These are phyloP conservation scores for Leccinum sublutescens DNA, from an alignment of 768 basidiomycete genomes.

Conservation along the genomic window DNA sequence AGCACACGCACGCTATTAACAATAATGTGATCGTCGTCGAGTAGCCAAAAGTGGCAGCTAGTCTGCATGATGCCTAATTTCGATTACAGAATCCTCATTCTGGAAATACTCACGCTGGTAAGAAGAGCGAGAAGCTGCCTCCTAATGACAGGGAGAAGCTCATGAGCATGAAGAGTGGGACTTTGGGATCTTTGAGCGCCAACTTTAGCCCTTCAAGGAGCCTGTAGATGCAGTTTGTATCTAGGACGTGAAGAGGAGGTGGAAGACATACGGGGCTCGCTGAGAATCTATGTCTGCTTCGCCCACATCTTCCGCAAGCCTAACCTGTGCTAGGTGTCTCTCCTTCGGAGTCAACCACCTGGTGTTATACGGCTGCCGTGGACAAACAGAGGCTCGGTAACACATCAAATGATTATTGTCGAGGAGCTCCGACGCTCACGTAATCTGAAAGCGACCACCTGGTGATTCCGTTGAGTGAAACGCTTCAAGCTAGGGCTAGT, in stretches of 20 bases:
- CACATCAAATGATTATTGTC: background rate
- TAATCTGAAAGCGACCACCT: constrained; percentile 63
- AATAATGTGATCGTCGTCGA: constrained; percentile 54
- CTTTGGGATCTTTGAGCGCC: background rate
- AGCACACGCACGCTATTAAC: constrained; percentile 50
- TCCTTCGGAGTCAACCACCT: constrained; percentile 53
- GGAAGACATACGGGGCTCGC: constrained; percentile 50
- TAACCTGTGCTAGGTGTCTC: constrained; percentile 56
- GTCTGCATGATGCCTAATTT: constrained; percentile 32
- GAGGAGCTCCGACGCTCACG: constrained; percentile 35
- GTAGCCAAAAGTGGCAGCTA: constrained; percentile 37
- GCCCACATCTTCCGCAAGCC: constrained; percentile 51
- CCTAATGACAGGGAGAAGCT: constrained; percentile 51
- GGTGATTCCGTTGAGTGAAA: background rate
- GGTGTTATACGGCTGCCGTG: constrained; percentile 55
- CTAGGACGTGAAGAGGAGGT: background rate
- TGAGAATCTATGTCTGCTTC: constrained; percentile 44
- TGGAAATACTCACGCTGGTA: constrained; percentile 24
- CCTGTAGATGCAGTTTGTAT: constrained; percentile 4
- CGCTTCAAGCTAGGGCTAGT: background rate
- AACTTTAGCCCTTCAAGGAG: constrained; percentile 7
- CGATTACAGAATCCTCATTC: background rate
- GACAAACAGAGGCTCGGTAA: background rate
- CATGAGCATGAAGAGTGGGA: constrained; percentile 52
- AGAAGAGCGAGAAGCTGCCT: constrained; percentile 61